Conservation (phyloP, 2,329 filamentous ascomycete species). For the Clonostachys sp. region DNA sequence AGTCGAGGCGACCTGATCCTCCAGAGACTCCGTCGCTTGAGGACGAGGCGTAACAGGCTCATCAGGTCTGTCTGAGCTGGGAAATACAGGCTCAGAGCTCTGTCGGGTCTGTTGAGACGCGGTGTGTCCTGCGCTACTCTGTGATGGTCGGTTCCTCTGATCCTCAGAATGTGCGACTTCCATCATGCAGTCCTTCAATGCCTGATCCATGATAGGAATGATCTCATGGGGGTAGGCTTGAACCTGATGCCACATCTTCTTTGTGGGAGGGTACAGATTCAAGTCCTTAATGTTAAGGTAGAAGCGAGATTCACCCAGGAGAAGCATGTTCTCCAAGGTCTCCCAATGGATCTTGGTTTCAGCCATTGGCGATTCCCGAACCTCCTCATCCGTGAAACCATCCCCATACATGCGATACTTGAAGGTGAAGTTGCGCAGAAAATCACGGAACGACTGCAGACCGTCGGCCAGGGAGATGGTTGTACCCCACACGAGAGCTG, state of each 20-base stretch:
- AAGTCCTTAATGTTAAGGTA: conserved; percentile 88
- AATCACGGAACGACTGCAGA: conserved; percentile 83
- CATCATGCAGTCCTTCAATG: conserved; percentile 87
- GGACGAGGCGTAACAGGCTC: conserved; percentile 29
- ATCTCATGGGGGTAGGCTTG: conserved; percentile 95
- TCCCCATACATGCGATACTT: conserved; percentile 94
- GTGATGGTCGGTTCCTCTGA: conserved; percentile 60
- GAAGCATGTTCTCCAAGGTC: conserved; percentile 85
- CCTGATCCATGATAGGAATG: conserved; percentile 93
- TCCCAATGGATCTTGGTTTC: conserved; percentile 79
- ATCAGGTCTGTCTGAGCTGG: conserved; percentile 71
- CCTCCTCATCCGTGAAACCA: conserved; percentile 74
- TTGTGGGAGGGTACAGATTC: conserved; percentile 86
- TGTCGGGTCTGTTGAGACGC: conserved; percentile 38
- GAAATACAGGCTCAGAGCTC: conserved; percentile 73
- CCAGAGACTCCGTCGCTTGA: conserved; percentile 46
- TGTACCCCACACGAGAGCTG: conserved; percentile 91
- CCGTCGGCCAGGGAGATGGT: conserved; percentile 92
- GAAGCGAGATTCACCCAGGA: conserved; percentile 76
- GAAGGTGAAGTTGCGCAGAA: conserved; percentile 83
- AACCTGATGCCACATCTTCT: conserved; percentile 92
- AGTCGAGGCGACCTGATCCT: conserved; percentile 75
- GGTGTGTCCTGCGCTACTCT: conserved; percentile 45
- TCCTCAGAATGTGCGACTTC: conserved; percentile 81
- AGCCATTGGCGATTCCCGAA: conserved; percentile 62